phyloP scores from a whole-genome alignment of 2,329 filamentous ascomycete genomes.

The Biscogniauxia mediterranea region DNA sequence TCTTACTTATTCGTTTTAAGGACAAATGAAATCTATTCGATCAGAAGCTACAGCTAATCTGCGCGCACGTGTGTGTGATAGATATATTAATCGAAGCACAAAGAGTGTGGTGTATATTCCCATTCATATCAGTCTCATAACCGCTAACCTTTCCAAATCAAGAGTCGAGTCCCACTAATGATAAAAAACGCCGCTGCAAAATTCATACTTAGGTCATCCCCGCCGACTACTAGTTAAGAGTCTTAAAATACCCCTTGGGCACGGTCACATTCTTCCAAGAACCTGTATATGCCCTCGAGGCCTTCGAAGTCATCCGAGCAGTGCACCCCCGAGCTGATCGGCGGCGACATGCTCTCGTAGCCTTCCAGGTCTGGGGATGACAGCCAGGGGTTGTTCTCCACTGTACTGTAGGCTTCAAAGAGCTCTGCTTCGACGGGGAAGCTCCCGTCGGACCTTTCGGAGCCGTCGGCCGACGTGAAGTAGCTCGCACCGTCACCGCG shows the following conservation, averaged over 20 bases:
- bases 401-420: conserved; percentile 38
- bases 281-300: conserved; percentile 56
- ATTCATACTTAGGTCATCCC: background rate
- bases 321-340: conserved; percentile 42
- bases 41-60: background rate
- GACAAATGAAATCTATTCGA: background rate
- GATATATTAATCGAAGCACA: conserved; percentile 7
- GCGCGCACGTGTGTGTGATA: background rate
- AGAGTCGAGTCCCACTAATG: no score
- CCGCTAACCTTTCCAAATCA: conserved; percentile 1
- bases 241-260: conserved; percentile 23
- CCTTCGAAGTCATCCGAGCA: conserved; percentile 52
- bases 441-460: conserved; percentile 41
- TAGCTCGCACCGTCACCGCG: conserved; percentile 25
- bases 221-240: background rate
- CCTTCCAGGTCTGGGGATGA: conserved; percentile 43
- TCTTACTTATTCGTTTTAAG: background rate
- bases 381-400: conserved; percentile 49
- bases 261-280: conserved; percentile 57
- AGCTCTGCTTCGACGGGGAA: conserved; percentile 36
- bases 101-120: conserved; percentile 18
- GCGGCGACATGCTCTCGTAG: conserved; percentile 51
- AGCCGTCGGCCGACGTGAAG: conserved; percentile 48
- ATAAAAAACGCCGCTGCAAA: background rate
- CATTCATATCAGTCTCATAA: background rate